phyloP scores from a whole-genome alignment of 108 stramenopile species.

The Cyclostephanos tholiformis region DNA sequence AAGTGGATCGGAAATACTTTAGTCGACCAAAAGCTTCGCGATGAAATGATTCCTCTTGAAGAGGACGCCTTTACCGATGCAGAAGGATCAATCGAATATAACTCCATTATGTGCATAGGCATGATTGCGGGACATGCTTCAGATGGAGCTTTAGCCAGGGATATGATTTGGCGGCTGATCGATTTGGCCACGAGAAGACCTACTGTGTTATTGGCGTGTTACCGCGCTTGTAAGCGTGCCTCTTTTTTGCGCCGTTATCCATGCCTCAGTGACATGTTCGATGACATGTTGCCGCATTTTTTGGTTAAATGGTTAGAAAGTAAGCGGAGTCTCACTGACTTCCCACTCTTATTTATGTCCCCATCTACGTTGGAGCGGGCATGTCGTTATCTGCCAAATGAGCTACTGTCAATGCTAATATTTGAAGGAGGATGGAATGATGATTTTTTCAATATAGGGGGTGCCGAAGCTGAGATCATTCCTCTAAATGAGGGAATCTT shows the following conservation, averaged over 20 bases:
- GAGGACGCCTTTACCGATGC: conserved; percentile 48
- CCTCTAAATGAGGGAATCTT: conserved; percentile 25
- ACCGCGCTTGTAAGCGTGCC: conserved; percentile 56
- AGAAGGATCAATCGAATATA: conserved; percentile 52
- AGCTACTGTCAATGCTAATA: conserved; percentile 32
- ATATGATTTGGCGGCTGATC: conserved; percentile 59
- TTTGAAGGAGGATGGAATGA: conserved; percentile 35
- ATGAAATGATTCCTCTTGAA: conserved; percentile 45
- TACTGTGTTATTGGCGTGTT: conserved; percentile 53
- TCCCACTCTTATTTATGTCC: conserved; percentile 62
- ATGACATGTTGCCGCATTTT: conserved; percentile 47
- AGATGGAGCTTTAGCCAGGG: conserved; percentile 29
- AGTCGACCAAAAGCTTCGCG: conserved; percentile 45
- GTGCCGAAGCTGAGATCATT: conserved; percentile 1
- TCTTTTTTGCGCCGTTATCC: conserved; percentile 57
- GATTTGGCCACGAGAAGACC: conserved; percentile 46
- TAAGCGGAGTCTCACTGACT: conserved; percentile 24
- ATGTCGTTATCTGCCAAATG: conserved; percentile 36
- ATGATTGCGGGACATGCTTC: conserved; percentile 57
- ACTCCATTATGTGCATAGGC: conserved; percentile 54
- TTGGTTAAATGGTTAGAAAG: conserved; percentile 54
- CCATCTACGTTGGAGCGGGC: conserved; percentile 36
- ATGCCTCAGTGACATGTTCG: conserved; percentile 49
- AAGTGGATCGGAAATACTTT: conserved; percentile 33
- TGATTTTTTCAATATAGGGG: conserved; percentile 27